Evolutionary conservation across 78 protist species (phyloP).

Genomic region (Dictyostelium intermedium): DNA sequence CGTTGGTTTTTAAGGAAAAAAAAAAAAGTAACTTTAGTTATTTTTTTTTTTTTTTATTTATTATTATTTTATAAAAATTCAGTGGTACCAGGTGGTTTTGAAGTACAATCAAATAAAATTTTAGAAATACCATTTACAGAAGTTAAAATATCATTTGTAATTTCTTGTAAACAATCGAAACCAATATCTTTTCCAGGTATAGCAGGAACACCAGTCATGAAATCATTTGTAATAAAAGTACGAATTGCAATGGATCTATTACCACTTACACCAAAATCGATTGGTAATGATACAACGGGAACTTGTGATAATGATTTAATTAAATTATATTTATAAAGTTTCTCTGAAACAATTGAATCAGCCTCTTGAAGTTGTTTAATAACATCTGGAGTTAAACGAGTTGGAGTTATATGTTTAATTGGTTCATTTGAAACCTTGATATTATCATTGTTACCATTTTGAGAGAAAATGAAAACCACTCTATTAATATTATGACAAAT

Average conservation of each 20-base stretch:
- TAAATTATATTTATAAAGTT: conserved; percentile 64
- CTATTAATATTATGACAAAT: conserved; percentile 92
- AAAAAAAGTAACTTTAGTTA: neutral
- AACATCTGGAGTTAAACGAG: conserved; percentile 76
- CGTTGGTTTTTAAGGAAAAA: no score
- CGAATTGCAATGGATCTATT: conserved; percentile 89
- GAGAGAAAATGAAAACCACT: conserved; percentile 76
- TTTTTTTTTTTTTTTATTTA: neutral
- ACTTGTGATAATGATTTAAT: conserved; percentile 86
- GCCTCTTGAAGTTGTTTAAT: conserved; percentile 88
- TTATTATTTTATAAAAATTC: conserved; percentile 90
- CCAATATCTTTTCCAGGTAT: conserved; percentile 82
- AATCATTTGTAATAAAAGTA: conserved; percentile 90
- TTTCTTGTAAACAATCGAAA: conserved; percentile 52
- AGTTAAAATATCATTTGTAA: conserved; percentile 29
- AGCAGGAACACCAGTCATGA: conserved; percentile 93
- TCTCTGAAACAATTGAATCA: conserved; percentile 83
- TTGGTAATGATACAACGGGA: conserved; percentile 88
- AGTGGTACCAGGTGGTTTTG: conserved; percentile 98
- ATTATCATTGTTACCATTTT: neutral
- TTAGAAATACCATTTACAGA: conserved; percentile 78
- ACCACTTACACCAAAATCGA: conserved; percentile 62
- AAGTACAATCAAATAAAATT: conserved; percentile 90
- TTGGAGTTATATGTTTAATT: conserved; percentile 80
- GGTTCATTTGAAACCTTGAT: neutral